These are phyloP conservation scores for Boehmeria nivea DNA, from an alignment of 306 rosid species.

Conservation along the genomic window DNA sequence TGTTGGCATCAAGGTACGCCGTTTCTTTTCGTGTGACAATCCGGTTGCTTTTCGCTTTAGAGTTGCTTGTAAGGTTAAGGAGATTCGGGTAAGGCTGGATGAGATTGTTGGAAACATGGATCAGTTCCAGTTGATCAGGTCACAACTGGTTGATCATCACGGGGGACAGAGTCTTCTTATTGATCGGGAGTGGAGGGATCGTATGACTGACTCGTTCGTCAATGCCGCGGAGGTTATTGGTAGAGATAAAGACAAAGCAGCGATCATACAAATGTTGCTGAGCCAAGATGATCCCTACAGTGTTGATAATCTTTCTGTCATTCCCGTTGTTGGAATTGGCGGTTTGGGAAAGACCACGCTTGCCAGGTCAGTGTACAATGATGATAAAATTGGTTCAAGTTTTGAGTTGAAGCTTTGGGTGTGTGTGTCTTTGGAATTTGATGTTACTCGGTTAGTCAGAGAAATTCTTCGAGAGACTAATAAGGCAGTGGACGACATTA, in stretches of 20 bases:
- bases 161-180: too few relatives aligned
- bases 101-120: not conserved
- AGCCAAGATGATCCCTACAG: not conserved
- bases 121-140: not conserved
- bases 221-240: conserved; percentile 13
- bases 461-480: not conserved
- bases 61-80: conserved; percentile 9
- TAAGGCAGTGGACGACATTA: not conserved
- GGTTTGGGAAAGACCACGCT: conserved; percentile 24
- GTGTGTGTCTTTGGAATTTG: not conserved
- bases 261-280: conserved; percentile 4
- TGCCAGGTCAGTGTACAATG: conserved; percentile 4
- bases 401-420: not conserved
- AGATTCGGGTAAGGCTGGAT: conserved; percentile 3
- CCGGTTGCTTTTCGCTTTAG: conserved; percentile 5
- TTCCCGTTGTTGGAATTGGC: conserved; percentile 10
- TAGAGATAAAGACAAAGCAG: conserved; percentile 14
- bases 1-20: conserved; percentile 8
- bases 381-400: not conserved
- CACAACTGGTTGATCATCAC: not conserved
- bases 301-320: not conserved
- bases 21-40: conserved; percentile 14
- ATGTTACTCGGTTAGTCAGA: not conserved
- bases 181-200: too few relatives aligned
- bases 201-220: conserved; percentile 9